Percentiles rank a stretch among this genome's conserved stretches.
Evolutionary conservation across 805 yeast genomes (phyloP).

Genomic region (Cyberlindnera bimundalis): DNA sequence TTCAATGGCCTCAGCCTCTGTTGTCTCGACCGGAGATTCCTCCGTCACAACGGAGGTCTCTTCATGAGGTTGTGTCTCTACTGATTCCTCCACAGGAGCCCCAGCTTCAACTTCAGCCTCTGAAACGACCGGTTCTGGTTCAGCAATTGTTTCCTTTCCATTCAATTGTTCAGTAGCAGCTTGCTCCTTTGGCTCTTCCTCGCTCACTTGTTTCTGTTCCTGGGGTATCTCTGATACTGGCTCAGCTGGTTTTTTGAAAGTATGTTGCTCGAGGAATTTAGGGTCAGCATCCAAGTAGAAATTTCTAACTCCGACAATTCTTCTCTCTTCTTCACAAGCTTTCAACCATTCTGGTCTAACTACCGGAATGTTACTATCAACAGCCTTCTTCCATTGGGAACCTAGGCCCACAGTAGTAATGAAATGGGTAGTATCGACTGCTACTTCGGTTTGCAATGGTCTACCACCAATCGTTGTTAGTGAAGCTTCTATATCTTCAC

Average conservation of each 20-base stretch:
- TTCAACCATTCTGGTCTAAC: constrained; percentile 96
- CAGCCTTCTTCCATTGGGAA: constrained; percentile 76
- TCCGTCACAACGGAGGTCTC: not conserved
- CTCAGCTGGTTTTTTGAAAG: constrained; percentile 34
- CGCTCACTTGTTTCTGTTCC: constrained; percentile 4
- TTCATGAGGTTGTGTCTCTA: not conserved
- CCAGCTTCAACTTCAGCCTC: constrained; percentile 14
- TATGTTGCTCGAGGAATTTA: constrained; percentile 40
- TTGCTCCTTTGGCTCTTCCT: constrained; percentile 8
- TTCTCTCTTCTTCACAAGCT: constrained; percentile 85
- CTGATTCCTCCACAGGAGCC: too few relatives aligned
- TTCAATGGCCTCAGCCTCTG: constrained; percentile 10
- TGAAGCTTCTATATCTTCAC: constrained; percentile 57
- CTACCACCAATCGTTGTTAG: constrained; percentile 76
- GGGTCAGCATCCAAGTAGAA: constrained; percentile 63
- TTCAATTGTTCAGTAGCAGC: too few relatives aligned
- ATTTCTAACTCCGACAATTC: constrained; percentile 90
- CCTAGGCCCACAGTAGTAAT: constrained; percentile 70
- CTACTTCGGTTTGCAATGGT: constrained; percentile 68
- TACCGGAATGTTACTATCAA: constrained; percentile 83
- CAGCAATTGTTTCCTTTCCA: too few relatives aligned
- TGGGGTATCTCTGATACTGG: too few relatives aligned
- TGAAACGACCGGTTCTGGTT: too few relatives aligned
- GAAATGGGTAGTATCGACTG: constrained; percentile 92
- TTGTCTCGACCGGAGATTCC: not conserved